Base-by-base conservation (phyloP, 768 basidiomycete genomes). In the Rubroboletus satanas region DNA sequence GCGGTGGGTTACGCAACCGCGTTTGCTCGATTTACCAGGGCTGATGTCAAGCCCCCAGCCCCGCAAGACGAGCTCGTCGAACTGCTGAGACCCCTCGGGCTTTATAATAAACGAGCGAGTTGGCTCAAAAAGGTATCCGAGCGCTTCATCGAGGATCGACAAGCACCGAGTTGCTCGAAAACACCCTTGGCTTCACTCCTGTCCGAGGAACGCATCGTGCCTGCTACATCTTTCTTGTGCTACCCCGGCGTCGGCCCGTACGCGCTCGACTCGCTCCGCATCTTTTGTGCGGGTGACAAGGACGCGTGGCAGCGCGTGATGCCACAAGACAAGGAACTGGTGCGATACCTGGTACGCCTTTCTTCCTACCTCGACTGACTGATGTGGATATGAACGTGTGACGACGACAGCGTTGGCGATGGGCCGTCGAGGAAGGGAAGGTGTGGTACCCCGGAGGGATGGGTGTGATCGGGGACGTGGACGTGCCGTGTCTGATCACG, bases 191-290 rank as follows among this genome's bases (percentile, higher is more conserved):
- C 10, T 8, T 33, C n/a, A 6, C 15, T 41, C 15, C 21, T 50
- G 44, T 54, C 31, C 4, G 41, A 51, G 3, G 41, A 42, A 29
- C 2, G 5, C n/a, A 12, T 28, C 1, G 28, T 17, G 7, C 76
- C 78, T 2, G 64, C 71, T 7, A 82, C 80, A 10, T 72, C 79
- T 11, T 71, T 83, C 51, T 80, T 82, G 38, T 78, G 83, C 60
- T 76, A 84, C 28, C 83, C 85, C 0, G 87, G 87, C 0, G 75
- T 83, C 1, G 88, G 89, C 0, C 72, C 74, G 4, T 91, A 90
- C 56, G 89, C 89, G 1, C 75, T 87, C 1, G 88, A 90, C 65
- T 88, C 85, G 5, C 87, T 88, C 61, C 78, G 86, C 38, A 88
- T 90, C 18, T 90, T 87, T 67, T 87, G 81, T 55, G 54, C 36